phyloP scores from a whole-genome alignment of 495 filamentous ascomycete species.

The Penicillium cosmopolitanum region DNA sequence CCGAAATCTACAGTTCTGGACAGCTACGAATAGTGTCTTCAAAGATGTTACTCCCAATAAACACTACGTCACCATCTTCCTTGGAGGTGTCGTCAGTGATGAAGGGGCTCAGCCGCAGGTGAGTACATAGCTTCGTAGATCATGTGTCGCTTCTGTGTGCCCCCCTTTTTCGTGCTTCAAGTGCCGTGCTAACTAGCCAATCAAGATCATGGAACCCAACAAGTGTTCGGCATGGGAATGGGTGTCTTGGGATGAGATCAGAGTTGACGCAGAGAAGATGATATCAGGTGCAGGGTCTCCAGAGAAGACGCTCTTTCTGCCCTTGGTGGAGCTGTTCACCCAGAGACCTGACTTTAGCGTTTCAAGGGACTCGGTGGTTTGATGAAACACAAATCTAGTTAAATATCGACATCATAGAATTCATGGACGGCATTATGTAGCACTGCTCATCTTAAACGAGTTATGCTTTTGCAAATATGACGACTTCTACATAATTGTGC shows the following conservation, averaged over 20 bases:
- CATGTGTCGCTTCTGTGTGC: not conserved
- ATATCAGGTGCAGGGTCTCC: slow-evolving; percentile 7
- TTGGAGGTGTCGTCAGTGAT: slow-evolving; percentile 48
- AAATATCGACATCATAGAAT: not conserved
- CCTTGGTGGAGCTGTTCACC: slow-evolving; percentile 55
- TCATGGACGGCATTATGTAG: not conserved
- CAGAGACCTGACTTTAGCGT: slow-evolving; percentile 43
- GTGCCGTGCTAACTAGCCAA: slow-evolving; percentile 1
- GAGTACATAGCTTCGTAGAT: slow-evolving; percentile 21
- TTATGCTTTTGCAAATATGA: not conserved
- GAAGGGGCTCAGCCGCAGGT: slow-evolving; percentile 53
- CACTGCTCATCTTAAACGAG: not conserved
- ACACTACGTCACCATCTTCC: slow-evolving; percentile 71
- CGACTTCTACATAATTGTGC: not conserved
- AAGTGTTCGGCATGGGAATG: slow-evolving; percentile 70
- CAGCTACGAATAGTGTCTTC: slow-evolving; percentile 65
- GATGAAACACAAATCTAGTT: not conserved
- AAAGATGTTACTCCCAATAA: slow-evolving; percentile 41
- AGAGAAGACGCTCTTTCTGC: slow-evolving; percentile 55
- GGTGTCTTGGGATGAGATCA: slow-evolving; percentile 54
- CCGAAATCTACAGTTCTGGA: slow-evolving; percentile 48
- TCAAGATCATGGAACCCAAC: slow-evolving; percentile 57
- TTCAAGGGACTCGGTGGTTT: slow-evolving; percentile 6
- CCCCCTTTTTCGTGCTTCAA: not conserved
- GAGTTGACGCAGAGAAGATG: slow-evolving; percentile 14